Evolutionary conservation across 768 basidiomycete genomes (phyloP), one percentile per base, ranked within the genome.

Genomic region (Suillus luteus): DNA sequence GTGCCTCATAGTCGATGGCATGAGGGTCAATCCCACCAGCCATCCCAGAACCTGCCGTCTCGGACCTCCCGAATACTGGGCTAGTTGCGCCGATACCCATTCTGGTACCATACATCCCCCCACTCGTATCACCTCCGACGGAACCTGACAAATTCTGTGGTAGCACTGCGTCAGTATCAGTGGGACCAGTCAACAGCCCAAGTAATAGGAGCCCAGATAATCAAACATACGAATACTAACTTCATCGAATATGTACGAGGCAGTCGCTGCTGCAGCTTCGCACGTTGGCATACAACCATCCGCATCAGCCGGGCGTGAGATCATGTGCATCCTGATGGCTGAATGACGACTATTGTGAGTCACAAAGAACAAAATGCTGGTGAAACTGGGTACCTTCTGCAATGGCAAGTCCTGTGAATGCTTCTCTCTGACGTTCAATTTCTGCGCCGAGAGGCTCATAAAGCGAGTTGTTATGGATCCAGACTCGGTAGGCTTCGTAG

Each of bases 401-500:
- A 33, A 89, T 80, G 12, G 91, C 89, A 33, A 91, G 78, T 1
- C 85, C 90, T 33, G 85, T 83, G 15, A 92, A 76, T 15, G 81
- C 86, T 73, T 92, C 90, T 60, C 86, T 76, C 70, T 90, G 87
- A 49, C 85, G 77, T 65, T 86, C 88, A 54, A 76, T 72, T 67
- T 89, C 85, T 10, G 80, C 83, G 60, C 81, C 81, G 5, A 89
- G 68, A 17, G 85, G 84, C 57, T 85, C 82, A 62, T 86, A 85
- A 51, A 88, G 78, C 7, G 75, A 78, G 46, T 73, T 82, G 67
- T 86, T 84, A 67, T 85, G 81, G 59, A 85, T 84, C 85, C 87
- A 88, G 33, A 82, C 82, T 17, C 89, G 82, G 72, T 88, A 87
- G 0, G 90, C 89, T 73, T 92, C 90, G 70, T 90, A 92, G 3